Evolutionary conservation across 1,139 yeast genomes (phyloP), one percentile per base, ranked within the genome.

Genomic region (Wickerhamiella pararugosa): DNA sequence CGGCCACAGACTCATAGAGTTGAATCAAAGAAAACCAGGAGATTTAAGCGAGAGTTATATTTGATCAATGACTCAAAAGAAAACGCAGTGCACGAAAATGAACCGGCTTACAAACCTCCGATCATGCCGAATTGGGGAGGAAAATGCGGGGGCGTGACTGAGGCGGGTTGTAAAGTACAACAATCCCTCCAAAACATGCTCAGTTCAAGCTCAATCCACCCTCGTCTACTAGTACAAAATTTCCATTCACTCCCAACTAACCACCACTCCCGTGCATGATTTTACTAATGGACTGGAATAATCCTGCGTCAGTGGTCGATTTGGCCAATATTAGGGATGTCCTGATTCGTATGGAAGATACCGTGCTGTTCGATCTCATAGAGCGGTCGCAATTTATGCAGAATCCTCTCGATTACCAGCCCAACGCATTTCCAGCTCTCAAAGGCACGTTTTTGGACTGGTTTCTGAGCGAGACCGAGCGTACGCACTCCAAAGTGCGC

Each of bases 331-430:
- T 90, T 54, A 76, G 98, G 50, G 76, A 73, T 48, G 82, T 87
- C 21, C 67, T 90, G 43, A 79, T 86, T 36, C 75, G 95, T 42
- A 84, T 90, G 95, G 98, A 90, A 56, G 98, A 90, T 60, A 80
- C 96, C 7, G 86, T 90, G 53, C 82, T 90, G 49, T 90, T 87
- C 67, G 82, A 80, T 46, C 71, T 90, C 52, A 87, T 90, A 49
- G 98, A 90, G 61, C 70, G 98, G 50, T 83, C 95, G 3, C 95
- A 87, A 62, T 90, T 84, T 57, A 78, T 67, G 53, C 70, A 73
- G 34, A 78, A 87, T 43, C 80, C 81, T 2, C 71, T 84, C 15
- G 86, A 86, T 9, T 90, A 90, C 60, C 69, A 71, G 52, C 56
- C 59, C 7, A 69, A 73, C 49, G 73, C 73, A 47, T 73, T 76